Percentiles rank a stretch among this genome's conserved stretches.
Conservation (phyloP, 2,329 filamentous ascomycete species). For the Claviceps humidiphila region DNA sequence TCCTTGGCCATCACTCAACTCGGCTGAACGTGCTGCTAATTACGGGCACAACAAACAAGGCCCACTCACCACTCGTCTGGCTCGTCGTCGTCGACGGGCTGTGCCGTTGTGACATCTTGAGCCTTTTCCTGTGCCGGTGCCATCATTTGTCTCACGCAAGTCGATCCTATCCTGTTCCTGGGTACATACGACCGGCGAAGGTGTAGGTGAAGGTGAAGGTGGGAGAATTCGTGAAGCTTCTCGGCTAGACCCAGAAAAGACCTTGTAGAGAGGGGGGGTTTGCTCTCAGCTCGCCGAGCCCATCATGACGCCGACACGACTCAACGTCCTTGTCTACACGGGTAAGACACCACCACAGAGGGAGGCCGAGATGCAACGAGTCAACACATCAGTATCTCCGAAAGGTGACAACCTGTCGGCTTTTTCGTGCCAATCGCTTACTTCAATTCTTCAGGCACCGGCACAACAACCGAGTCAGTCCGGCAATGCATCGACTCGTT, state of each 20-base stretch:
- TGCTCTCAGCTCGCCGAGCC: conserved; percentile 1
- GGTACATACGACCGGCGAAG: background rate
- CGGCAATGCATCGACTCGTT: conserved; percentile 80
- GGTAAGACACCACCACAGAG: conserved; percentile 34
- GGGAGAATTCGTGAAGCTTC: background rate
- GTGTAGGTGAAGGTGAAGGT: background rate
- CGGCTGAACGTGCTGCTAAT: too few species aligned
- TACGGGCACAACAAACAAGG: background rate
- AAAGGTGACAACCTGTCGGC: background rate
- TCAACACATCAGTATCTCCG: too few species aligned
- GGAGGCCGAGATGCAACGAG: too few species aligned
- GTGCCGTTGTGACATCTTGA: conserved; percentile 23
- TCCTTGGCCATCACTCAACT: too few species aligned
- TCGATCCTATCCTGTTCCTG: background rate
- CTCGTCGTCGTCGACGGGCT: conserved; percentile 50
- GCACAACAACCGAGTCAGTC: conserved; percentile 78
- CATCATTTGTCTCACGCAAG: conserved; percentile 13
- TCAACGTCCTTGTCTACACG: conserved; percentile 91
- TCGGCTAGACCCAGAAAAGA: background rate
- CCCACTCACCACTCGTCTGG: conserved; percentile 78
- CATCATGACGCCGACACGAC: conserved; percentile 51
- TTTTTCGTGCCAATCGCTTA: background rate
- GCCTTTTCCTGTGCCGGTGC: conserved; percentile 37
- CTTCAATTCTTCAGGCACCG: conserved; percentile 48
- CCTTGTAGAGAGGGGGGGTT: background rate